Evolutionary conservation across 2,329 filamentous ascomycete species (phyloP).

Genomic region (Nemania sp.): DNA sequence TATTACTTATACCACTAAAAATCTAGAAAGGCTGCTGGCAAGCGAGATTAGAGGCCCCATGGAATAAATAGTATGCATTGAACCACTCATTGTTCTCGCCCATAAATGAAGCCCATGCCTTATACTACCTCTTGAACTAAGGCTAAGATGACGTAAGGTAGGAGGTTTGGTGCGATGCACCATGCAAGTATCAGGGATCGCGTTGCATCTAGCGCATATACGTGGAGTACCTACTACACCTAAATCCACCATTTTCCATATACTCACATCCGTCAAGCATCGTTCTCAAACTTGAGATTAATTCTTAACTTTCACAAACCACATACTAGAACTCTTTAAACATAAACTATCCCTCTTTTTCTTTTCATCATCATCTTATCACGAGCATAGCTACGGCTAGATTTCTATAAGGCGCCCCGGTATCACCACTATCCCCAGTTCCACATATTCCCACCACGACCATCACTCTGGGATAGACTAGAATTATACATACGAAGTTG

Average conservation of each 20-base stretch:
- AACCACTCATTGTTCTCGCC: background rate
- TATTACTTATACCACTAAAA: constrained; percentile 31
- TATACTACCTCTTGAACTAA: background rate
- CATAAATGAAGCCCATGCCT: too few relatives aligned
- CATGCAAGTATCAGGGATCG: background rate
- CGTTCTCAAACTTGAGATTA: too few relatives aligned
- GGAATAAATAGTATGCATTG: background rate
- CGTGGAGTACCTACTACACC: too few relatives aligned
- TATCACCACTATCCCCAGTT: too few relatives aligned
- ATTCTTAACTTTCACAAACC: too few relatives aligned
- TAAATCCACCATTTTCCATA: too few relatives aligned
- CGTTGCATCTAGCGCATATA: background rate
- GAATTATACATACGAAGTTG: background rate
- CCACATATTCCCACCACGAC: background rate
- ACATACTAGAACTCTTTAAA: too few relatives aligned
- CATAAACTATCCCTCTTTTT: too few relatives aligned
- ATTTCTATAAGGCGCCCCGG: too few relatives aligned
- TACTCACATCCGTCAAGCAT: too few relatives aligned
- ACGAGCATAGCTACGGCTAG: too few relatives aligned
- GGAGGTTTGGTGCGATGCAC: background rate
- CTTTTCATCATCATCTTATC: too few relatives aligned
- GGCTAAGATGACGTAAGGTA: background rate
- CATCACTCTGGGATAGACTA: background rate
- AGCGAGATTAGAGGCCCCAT: background rate
- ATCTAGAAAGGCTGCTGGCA: constrained; percentile 19